Percentiles rank a stretch among this genome's conserved stretches.
phyloP scores from a whole-genome alignment of 306 rosid genomes.

The Cercis canadensis region DNA sequence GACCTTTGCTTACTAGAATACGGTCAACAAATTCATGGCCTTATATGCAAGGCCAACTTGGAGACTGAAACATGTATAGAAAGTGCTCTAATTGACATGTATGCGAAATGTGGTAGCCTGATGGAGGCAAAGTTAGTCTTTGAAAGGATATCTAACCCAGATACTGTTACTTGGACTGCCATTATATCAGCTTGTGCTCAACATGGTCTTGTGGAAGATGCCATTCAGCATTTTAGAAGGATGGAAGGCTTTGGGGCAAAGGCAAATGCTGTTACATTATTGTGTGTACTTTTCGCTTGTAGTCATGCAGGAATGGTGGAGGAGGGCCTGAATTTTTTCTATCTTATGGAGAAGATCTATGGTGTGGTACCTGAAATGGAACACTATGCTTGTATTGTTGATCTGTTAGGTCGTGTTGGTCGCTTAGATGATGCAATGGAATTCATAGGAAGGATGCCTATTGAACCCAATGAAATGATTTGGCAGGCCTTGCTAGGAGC shows the following conservation, averaged over 20 bases:
- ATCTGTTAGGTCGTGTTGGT: conserved; percentile 77
- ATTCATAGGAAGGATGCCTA: conserved; percentile 64
- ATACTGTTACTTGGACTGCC: conserved; percentile 77
- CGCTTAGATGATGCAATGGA: conserved; percentile 57
- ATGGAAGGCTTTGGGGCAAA: conserved; percentile 58
- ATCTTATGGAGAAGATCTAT: conserved; percentile 57
- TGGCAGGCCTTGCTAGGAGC: conserved; percentile 86
- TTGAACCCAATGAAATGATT: conserved; percentile 66
- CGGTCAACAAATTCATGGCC: conserved; percentile 72
- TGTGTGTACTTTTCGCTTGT: conserved; percentile 79
- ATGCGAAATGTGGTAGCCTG: conserved; percentile 68
- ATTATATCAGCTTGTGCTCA: conserved; percentile 72
- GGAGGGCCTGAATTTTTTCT: conserved; percentile 64
- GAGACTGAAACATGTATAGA: conserved; percentile 62
- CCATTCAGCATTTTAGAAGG: conserved; percentile 58
- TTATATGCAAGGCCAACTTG: conserved; percentile 62
- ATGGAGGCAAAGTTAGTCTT: conserved; percentile 55
- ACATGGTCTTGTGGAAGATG: conserved; percentile 70
- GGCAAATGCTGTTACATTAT: conserved; percentile 62
- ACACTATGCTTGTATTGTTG: conserved; percentile 75
- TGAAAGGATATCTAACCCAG: conserved; percentile 61
- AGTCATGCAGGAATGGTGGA: conserved; percentile 77
- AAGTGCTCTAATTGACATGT: conserved; percentile 79
- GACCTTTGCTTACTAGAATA: conserved; percentile 65
- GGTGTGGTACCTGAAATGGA: conserved; percentile 68